Evolutionary conservation across 129 eudicot genomes (phyloP).

Genomic region (Apium graveolens): DNA sequence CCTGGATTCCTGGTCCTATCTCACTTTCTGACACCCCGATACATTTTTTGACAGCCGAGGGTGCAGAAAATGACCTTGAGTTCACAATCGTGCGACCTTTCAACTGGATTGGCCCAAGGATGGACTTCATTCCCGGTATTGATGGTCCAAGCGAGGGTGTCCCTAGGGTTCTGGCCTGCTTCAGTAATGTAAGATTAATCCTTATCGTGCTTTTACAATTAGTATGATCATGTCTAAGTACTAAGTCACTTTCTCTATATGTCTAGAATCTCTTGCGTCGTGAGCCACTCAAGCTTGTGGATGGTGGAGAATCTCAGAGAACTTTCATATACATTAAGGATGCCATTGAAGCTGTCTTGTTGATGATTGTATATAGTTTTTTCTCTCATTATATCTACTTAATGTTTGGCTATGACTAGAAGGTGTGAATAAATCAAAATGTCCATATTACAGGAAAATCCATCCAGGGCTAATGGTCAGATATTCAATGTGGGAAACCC

Average conservation of each 20-base stretch:
- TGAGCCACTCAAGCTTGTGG: slow-evolving; percentile 95
- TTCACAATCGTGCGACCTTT: slow-evolving; percentile 96
- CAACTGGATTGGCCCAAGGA: slow-evolving; percentile 99
- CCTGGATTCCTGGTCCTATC: background rate
- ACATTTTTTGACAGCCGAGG: slow-evolving; percentile 56
- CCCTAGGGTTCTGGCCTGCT: slow-evolving; percentile 96
- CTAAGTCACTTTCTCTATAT: background rate
- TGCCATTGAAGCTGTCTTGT: slow-evolving; percentile 93
- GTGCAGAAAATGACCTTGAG: slow-evolving; percentile 94
- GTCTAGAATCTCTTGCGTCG: slow-evolving; percentile 77
- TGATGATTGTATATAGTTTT: slow-evolving; percentile 71
- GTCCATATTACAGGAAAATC: slow-evolving; percentile 59
- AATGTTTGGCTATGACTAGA: background rate
- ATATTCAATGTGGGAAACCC: slow-evolving; percentile 97
- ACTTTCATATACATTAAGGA: slow-evolving; percentile 92
- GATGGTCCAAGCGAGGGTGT: slow-evolving; percentile 99
- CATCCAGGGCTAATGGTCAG: slow-evolving; percentile 90
- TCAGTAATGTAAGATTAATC: slow-evolving; percentile 62
- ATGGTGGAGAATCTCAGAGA: slow-evolving; percentile 94
- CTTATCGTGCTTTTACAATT: background rate
- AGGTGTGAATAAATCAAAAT: background rate
- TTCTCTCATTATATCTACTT: background rate
- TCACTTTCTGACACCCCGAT: background rate
- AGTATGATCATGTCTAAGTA: background rate
- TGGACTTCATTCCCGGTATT: slow-evolving; percentile 98